These are phyloP conservation scores for Epichloe coenophiala DNA, from an alignment of 2,329 filamentous ascomycete species.

Conservation along the genomic window DNA sequence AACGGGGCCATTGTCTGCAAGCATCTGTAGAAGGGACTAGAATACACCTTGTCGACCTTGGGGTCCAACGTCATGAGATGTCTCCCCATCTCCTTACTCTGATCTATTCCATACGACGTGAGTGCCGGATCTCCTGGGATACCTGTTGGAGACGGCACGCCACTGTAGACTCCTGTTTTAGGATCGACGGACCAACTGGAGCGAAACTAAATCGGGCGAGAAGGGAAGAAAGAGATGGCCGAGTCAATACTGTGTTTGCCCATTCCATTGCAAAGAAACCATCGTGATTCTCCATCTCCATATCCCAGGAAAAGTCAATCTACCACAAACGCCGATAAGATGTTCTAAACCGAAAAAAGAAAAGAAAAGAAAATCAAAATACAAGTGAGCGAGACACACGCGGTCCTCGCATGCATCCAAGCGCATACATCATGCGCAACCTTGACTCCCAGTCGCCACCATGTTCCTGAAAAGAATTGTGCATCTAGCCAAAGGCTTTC, in stretches of 20 bases:
- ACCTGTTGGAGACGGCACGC: constrained; percentile 69
- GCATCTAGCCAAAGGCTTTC: not conserved
- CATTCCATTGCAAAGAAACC: constrained; percentile 3
- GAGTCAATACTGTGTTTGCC: not conserved
- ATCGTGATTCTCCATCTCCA: not conserved
- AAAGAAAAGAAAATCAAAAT: not conserved
- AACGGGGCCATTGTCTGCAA: constrained; percentile 70
- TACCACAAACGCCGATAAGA: not conserved
- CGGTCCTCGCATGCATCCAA: not conserved
- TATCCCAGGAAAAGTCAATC: not conserved
- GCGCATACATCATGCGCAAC: too few relatives aligned
- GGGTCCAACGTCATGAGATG: constrained; percentile 50
- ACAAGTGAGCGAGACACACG: not conserved
- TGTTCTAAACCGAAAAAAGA: not conserved
- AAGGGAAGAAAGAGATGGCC: not conserved
- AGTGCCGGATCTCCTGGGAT: constrained; percentile 80
- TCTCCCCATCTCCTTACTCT: constrained; percentile 62
- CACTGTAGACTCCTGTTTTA: constrained; percentile 62
- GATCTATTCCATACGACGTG: constrained; percentile 72
- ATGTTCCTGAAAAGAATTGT: not conserved
- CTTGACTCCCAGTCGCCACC: not conserved
- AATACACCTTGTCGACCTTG: constrained; percentile 65
- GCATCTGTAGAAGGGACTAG: constrained; percentile 76
- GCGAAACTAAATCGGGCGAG: constrained; percentile 51
- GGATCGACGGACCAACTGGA: constrained; percentile 80